Evolutionary conservation across 2,329 filamentous ascomycete genomes (phyloP), one percentile per base, ranked within the genome.

Genomic region (Sclerotinia spermophila): DNA sequence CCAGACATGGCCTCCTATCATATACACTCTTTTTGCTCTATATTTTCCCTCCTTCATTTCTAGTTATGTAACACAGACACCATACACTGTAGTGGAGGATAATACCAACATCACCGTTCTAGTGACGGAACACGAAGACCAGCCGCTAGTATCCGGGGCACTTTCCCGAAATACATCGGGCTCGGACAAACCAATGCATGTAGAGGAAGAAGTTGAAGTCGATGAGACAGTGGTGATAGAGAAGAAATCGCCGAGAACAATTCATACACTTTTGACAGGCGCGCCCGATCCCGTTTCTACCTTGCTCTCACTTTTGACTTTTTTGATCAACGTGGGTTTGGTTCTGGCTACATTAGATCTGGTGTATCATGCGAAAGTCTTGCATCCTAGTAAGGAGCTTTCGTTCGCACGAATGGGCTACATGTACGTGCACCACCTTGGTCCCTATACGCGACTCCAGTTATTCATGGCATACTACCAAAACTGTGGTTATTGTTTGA

Each of bases 391-490:
- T 38, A 83, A 92, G 40, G 89, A 96, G 74, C 83, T 97, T 17
- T 92, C 94, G 0, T 97, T 99, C 79, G 92, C 92, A 55, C 87
- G 96, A 13, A 83, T 97, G 24, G 96, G 96, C 38, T 95, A 95
- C 79, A 90, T 98, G 68, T 70, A 70, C n/a, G 68, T 70, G 33
- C 17, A 38, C 27, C 13, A 40, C 21, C 21, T 15, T 38, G n/a
- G 17, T 27, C 13, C 35, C n/a, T 21, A 44, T 48, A 66, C 17
- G 35, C 62, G 17, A 40, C 45, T 42, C n/a, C 10, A 13, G 40
- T 15, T 53, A 17, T 33, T 66, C 35, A 35, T 30, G 35, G 62
- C 19, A 66, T 40, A 24, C 33, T 5, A 53, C 17, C 15, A 40
- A 60, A 60, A 30, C 3, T 40, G 24, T 19, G 51, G 45, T 30